Evolutionary conservation across 805 yeast species (phyloP).

Genomic region (Candida krabiensis): DNA sequence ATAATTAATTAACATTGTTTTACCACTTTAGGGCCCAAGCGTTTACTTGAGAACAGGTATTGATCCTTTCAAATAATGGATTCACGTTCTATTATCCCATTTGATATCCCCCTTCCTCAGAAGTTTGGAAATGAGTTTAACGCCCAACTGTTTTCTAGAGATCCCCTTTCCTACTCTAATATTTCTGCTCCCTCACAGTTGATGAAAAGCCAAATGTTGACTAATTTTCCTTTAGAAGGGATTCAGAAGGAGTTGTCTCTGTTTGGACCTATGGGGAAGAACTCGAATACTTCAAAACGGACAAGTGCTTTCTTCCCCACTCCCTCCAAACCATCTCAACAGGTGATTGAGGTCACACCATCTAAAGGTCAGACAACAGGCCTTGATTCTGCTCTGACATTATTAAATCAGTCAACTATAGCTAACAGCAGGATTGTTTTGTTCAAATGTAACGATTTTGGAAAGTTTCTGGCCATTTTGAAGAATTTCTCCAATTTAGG

Average conservation of each 20-base stretch:
- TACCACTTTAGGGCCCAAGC: too few species aligned
- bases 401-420: too few species aligned
- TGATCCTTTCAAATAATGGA: too few species aligned
- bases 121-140: conserved; percentile 4
- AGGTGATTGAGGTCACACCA: too few species aligned
- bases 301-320: conserved; percentile 7
- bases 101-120: conserved; percentile 6
- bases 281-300: neutral
- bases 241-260: neutral
- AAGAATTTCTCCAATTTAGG: conserved; percentile 12
- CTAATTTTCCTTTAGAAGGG: neutral
- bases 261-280: neutral
- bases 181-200: conserved; percentile 1
- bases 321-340: too few species aligned
- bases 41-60: too few species aligned
- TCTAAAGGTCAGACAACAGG: too few species aligned
- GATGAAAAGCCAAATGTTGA: neutral
- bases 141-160: conserved; percentile 4
- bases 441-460: conserved; percentile 10
- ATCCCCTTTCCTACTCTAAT: conserved; percentile 1
- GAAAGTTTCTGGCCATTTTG: conserved; percentile 10
- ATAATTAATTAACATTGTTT: too few species aligned
- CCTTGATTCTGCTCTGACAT: too few species aligned
- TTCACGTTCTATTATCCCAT: conserved; percentile 12
- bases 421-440: conserved; percentile 17